These are phyloP conservation scores for Phyllostachys edulis DNA, from an alignment of 176 grass and related monocot genomes.

Conservation along the genomic window DNA sequence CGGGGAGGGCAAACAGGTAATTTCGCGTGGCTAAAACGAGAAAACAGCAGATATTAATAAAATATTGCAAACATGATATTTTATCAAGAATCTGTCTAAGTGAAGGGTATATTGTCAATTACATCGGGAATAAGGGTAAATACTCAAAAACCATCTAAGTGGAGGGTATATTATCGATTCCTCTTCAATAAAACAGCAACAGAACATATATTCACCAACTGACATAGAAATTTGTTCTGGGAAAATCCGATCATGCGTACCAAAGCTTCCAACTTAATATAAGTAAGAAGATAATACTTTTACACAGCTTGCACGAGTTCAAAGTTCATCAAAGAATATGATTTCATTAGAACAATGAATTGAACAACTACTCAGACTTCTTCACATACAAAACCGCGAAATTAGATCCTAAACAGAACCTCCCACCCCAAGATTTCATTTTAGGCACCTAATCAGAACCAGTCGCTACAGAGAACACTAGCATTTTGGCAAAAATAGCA, in stretches of 20 bases:
- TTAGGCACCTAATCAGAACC: neutral
- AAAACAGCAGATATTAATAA: too few relatives aligned
- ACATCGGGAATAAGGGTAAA: too few relatives aligned
- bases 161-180: too few relatives aligned
- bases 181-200: neutral
- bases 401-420: neutral
- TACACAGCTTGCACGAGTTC: neutral
- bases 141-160: too few relatives aligned
- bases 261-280: neutral
- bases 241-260: neutral
- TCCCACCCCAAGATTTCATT: neutral
- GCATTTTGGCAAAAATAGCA: neutral
- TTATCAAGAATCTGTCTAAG: too few relatives aligned
- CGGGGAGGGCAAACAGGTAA: too few relatives aligned
- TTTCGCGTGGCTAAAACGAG: too few relatives aligned
- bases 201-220: neutral
- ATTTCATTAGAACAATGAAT: neutral
- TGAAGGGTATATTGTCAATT: too few relatives aligned
- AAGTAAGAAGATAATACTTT: neutral
- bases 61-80: too few relatives aligned
- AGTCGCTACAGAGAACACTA: neutral
- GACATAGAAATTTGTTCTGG: neutral
- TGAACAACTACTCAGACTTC: neutral
- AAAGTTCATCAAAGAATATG: neutral
- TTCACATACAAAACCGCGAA: neutral